A percentile compares a stretch with the other conserved stretches of the same genome.
Conservation (phyloP, 2,329 filamentous ascomycete species). For the Chaetomium sp. region DNA sequence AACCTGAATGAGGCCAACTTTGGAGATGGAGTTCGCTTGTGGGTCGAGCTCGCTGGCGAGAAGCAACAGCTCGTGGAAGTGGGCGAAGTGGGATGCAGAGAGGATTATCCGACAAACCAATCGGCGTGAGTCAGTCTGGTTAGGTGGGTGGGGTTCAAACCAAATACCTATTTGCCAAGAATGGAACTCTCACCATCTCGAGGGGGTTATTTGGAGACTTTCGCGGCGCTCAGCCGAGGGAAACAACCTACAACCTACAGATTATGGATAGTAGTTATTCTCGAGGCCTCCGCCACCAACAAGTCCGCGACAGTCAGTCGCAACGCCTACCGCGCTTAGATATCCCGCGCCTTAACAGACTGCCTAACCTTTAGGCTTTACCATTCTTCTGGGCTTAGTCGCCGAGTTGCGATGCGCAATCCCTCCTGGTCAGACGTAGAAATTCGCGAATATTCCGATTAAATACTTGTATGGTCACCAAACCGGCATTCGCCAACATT, state of each 20-base stretch:
- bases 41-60: constrained; percentile 23
- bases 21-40: constrained; percentile 24
- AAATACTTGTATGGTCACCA: background rate
- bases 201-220: background rate
- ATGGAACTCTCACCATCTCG: background rate
- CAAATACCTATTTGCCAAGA: background rate
- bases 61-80: background rate
- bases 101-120: constrained; percentile 34
- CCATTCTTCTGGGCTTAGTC: no score
- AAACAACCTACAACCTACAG: no score
- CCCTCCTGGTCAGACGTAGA: background rate
- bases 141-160: background rate
- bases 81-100: constrained; percentile 30
- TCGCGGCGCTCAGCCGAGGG: background rate
- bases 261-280: no score
- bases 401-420: background rate
- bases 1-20: constrained; percentile 23
- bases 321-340: background rate
- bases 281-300: background rate
- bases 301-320: background rate
- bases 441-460: background rate
- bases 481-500: background rate
- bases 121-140: constrained; percentile 16
- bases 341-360: background rate
- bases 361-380: background rate